Conservation (phyloP, 139 green algal genomes). For the Volvox africanus region DNA sequence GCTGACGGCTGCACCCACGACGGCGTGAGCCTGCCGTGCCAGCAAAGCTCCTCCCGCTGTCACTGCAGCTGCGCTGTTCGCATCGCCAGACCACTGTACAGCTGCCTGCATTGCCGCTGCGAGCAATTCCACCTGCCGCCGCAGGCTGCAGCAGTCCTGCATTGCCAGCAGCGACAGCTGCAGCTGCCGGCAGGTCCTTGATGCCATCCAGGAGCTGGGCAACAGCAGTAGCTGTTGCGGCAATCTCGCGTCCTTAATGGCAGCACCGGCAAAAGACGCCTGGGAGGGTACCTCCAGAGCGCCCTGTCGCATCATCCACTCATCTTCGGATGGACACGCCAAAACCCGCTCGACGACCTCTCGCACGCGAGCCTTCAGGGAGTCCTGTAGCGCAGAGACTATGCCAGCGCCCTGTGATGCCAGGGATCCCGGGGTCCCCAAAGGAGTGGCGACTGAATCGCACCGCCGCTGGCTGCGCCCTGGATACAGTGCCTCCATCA, state of each 20-base stretch:
- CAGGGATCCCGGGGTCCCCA: slow-evolving; percentile 1
- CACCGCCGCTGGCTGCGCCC: neutral
- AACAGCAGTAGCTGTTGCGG: slow-evolving; percentile 50
- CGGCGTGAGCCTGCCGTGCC: neutral
- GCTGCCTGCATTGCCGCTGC: neutral
- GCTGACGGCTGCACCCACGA: neutral
- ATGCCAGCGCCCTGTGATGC: slow-evolving; percentile 42
- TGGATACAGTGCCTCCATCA: slow-evolving; percentile 40
- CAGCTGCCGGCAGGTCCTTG: slow-evolving; percentile 51
- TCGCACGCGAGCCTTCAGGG: neutral
- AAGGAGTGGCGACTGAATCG: neutral
- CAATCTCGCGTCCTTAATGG: slow-evolving; percentile 21
- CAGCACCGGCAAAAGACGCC: neutral
- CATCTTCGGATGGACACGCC: slow-evolving; percentile 30
- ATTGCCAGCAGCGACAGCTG: slow-evolving; percentile 60
- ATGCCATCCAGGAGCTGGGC: slow-evolving; percentile 56
- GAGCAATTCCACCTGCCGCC: slow-evolving; percentile 37
- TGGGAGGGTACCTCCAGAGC: neutral
- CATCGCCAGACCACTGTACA: neutral
- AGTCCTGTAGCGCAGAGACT: slow-evolving; percentile 30
- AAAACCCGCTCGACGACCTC: slow-evolving; percentile 1
- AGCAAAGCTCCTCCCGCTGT: neutral
- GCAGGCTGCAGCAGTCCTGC: slow-evolving; percentile 53
- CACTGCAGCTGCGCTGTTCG: neutral
- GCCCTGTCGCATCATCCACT: slow-evolving; percentile 46